phyloP scores from a whole-genome alignment of 2,329 filamentous ascomycete genomes.

The Arthrinium phaeospermum region DNA sequence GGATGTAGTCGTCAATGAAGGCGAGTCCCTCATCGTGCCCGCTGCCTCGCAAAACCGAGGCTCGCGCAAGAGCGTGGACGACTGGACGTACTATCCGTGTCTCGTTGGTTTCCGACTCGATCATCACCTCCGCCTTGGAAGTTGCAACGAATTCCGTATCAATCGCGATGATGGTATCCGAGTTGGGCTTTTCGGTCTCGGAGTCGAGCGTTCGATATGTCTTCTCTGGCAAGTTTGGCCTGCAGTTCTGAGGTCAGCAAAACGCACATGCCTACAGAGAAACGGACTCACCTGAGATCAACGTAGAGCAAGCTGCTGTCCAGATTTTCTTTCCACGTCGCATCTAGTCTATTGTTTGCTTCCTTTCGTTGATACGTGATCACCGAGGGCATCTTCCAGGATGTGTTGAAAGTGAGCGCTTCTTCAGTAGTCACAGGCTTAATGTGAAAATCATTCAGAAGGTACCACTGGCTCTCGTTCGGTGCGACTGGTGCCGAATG shows the following conservation, averaged over 20 bases:
- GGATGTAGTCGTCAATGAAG: conserved; percentile 98
- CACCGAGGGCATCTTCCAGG: conserved; percentile 92
- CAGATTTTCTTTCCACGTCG: conserved; percentile 82
- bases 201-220: conserved; percentile 66
- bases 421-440: conserved; percentile 80
- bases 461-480: conserved; percentile 79
- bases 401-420: conserved; percentile 84
- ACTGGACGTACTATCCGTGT: conserved; percentile 85
- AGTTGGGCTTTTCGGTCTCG: conserved; percentile 68
- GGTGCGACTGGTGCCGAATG: conserved; percentile 67
- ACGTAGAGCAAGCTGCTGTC: conserved; percentile 86
- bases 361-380: conserved; percentile 84
- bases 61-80: conserved; percentile 88
- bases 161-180: conserved; percentile 80
- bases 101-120: conserved; percentile 91
- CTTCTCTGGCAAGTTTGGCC: conserved; percentile 49
- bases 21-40: conserved; percentile 81
- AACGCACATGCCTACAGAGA: background rate
- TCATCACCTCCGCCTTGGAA: conserved; percentile 91
- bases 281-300: conserved; percentile 58
- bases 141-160: conserved; percentile 97
- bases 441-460: conserved; percentile 98
- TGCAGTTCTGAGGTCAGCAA: conserved; percentile 32
- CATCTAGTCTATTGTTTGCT: conserved; percentile 81
- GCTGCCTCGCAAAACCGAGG: conserved; percentile 84